Percentiles rank a stretch among this genome's conserved stretches.
These are phyloP conservation scores for Leishmania amazonensis DNA, from an alignment of 208 protist species.

Conservation along the genomic window DNA sequence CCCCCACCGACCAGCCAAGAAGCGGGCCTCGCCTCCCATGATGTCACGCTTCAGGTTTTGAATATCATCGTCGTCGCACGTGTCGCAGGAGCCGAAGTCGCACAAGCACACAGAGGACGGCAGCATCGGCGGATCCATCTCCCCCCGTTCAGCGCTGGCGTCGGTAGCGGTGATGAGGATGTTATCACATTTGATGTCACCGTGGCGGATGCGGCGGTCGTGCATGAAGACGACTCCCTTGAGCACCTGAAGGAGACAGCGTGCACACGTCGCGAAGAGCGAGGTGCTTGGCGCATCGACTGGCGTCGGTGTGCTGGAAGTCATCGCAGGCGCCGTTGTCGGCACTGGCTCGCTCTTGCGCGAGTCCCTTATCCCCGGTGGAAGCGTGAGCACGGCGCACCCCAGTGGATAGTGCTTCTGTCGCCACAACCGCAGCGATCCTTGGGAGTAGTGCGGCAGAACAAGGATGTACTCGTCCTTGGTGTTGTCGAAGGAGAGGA, in stretches of 20 bases:
- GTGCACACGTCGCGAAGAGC: conserved; percentile 55
- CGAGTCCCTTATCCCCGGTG: conserved; percentile 4
- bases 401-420: conserved; percentile 51
- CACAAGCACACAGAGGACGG: conserved; percentile 57
- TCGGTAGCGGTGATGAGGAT: conserved; percentile 55
- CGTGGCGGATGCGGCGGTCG: conserved; percentile 63
- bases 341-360: conserved; percentile 8
- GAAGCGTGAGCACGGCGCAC: conserved; percentile 45
- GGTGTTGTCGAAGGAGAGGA: conserved; percentile 69
- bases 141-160: neutral
- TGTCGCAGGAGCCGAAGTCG: conserved; percentile 85
- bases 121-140: conserved; percentile 22
- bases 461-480: conserved; percentile 73
- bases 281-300: conserved; percentile 16
- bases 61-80: conserved; percentile 60
- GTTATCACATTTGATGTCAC: conserved; percentile 83
- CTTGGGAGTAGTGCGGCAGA: conserved; percentile 65
- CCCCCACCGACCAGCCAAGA: conserved; percentile 59
- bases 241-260: conserved; percentile 71
- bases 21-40: conserved; percentile 48
- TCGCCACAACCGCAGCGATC: conserved; percentile 75
- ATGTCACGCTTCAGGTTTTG: conserved; percentile 45
- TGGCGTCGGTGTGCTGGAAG: conserved; percentile 2
- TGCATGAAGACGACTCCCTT: conserved; percentile 69
- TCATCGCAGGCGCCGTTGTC: neutral